A percentile compares a stretch with the other conserved stretches of the same genome.
Conservation (phyloP, 805 yeast genomes). For the Teunomyces lycoperdinae region DNA sequence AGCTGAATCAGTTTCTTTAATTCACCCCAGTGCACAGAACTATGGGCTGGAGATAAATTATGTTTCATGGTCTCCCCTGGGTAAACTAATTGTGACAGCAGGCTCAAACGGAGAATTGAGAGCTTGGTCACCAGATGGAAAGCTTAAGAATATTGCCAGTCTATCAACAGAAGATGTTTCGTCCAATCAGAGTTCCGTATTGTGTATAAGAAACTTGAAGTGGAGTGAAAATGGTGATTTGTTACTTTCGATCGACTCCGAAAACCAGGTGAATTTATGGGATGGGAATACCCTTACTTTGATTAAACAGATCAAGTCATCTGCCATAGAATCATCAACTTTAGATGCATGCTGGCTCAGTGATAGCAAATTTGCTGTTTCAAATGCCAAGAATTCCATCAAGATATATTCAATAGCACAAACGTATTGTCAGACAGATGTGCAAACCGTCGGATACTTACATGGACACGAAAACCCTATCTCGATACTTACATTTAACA, state of each 20-base stretch:
- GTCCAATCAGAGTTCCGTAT: neutral
- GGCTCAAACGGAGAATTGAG: conserved; percentile 70
- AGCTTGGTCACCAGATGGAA: conserved; percentile 76
- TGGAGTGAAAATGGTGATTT: conserved; percentile 62
- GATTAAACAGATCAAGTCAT: conserved; percentile 21
- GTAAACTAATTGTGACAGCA: conserved; percentile 60
- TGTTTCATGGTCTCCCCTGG: conserved; percentile 65
- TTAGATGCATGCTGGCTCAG: conserved; percentile 75
- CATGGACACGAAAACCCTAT: conserved; percentile 66
- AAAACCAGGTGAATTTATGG: conserved; percentile 54
- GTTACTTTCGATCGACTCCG: conserved; percentile 57
- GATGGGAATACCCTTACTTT: conserved; percentile 46
- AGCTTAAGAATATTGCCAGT: conserved; percentile 48
- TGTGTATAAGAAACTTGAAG: conserved; percentile 42
- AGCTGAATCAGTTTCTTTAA: conserved; percentile 27
- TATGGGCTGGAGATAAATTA: conserved; percentile 26
- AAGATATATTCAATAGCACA: conserved; percentile 46
- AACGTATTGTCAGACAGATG: conserved; percentile 9
- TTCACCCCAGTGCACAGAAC: conserved; percentile 25
- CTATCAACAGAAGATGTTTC: conserved; percentile 8
- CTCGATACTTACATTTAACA: conserved; percentile 54
- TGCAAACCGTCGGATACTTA: conserved; percentile 30
- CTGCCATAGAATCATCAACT: conserved; percentile 7
- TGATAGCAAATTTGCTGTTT: conserved; percentile 63
- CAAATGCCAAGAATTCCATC: conserved; percentile 56